These are phyloP conservation scores for Aurifilum marmelostoma DNA, from an alignment of 2,329 filamentous ascomycete genomes.

Conservation along the genomic window DNA sequence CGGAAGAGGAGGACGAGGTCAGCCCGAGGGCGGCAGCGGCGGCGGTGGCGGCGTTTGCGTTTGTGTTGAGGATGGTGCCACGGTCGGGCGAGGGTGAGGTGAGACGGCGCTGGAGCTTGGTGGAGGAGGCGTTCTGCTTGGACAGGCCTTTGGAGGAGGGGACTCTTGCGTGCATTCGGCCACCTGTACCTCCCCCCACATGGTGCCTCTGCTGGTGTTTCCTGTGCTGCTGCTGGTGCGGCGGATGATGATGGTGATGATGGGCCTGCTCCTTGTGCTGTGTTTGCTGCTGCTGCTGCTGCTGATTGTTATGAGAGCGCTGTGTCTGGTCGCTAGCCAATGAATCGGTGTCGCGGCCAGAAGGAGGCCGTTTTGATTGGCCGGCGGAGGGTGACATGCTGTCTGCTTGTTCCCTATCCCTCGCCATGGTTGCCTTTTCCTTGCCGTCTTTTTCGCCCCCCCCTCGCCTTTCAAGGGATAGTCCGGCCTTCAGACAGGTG, in stretches of 20 bases:
- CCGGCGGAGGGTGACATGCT: constrained; percentile 44
- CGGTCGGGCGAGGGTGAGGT: constrained; percentile 48
- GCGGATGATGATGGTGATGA: too few species aligned
- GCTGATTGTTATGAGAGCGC: constrained; percentile 39
- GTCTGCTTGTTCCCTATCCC: constrained; percentile 54
- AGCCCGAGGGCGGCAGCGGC: constrained; percentile 27
- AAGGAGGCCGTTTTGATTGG: constrained; percentile 60
- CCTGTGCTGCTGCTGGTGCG: constrained; percentile 32
- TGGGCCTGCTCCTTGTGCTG: too few species aligned
- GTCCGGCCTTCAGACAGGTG: neutral
- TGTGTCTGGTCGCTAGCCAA: constrained; percentile 41
- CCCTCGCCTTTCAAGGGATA: neutral
- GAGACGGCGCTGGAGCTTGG: constrained; percentile 49
- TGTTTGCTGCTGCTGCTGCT: constrained; percentile 37
- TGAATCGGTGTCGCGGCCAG: constrained; percentile 43
- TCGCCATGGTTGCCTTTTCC: constrained; percentile 41
- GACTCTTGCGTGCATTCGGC: constrained; percentile 55
- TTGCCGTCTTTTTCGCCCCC: constrained; percentile 40
- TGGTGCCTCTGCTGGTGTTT: constrained; percentile 42
- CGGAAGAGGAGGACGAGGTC: constrained; percentile 34
- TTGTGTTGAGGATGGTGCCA: constrained; percentile 28
- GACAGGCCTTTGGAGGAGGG: constrained; percentile 57
- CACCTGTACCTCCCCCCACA: constrained; percentile 40
- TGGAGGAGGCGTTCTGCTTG: constrained; percentile 45
- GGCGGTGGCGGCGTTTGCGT: neutral